These are phyloP conservation scores for Schizonepeta tenuifolia DNA, from an alignment of 257 asterid genomes.

Conservation along the genomic window DNA sequence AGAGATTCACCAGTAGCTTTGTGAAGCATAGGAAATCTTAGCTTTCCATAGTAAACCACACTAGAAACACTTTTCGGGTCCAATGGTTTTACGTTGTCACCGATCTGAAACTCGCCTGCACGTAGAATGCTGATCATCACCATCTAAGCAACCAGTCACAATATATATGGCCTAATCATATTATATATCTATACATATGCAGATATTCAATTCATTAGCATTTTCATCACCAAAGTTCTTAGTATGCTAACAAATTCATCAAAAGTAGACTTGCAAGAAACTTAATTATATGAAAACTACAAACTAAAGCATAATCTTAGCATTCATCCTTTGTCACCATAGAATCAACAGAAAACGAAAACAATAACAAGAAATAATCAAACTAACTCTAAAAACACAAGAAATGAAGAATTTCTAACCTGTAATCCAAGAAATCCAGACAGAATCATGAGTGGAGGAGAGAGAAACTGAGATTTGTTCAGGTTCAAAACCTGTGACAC, in stretches of 20 bases:
- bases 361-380: neutral
- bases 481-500: slow-evolving; percentile 67
- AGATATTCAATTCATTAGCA: neutral
- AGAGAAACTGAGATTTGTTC: slow-evolving; percentile 89
- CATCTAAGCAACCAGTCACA: neutral
- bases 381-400: too few relatives aligned
- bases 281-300: neutral
- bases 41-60: slow-evolving; percentile 69
- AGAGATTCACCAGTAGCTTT: slow-evolving; percentile 68
- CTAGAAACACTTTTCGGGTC: slow-evolving; percentile 66
- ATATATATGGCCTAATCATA: neutral
- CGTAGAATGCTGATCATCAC: slow-evolving; percentile 20
- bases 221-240: slow-evolving; percentile 5
- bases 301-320: slow-evolving; percentile 5
- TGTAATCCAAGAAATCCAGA: slow-evolving; percentile 96
- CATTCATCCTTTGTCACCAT: neutral
- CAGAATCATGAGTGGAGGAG: slow-evolving; percentile 69
- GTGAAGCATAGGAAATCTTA: slow-evolving; percentile 44
- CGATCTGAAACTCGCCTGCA: slow-evolving; percentile 88
- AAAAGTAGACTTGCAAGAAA: slow-evolving; percentile 7
- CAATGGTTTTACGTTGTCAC: slow-evolving; percentile 61
- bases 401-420: slow-evolving; percentile 42
- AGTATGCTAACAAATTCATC: neutral
- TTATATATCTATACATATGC: neutral
- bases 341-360: neutral